These are phyloP conservation scores for Nicotiana noctiflora DNA, from an alignment of 257 asterid genomes.

Conservation along the genomic window DNA sequence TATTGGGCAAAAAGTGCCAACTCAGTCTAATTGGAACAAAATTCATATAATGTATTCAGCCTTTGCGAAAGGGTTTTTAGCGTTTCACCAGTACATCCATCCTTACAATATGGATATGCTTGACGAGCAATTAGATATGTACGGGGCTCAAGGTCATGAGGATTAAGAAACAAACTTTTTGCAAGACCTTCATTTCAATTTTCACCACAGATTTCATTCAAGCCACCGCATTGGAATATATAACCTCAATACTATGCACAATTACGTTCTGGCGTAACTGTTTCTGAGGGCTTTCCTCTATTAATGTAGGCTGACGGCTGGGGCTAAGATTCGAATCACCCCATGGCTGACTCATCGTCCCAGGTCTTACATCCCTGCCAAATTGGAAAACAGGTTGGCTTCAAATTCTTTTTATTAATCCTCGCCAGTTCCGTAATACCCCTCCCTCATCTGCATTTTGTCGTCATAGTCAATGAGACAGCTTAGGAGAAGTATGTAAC, in stretches of 20 bases:
- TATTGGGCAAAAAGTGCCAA: too few species aligned
- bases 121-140: not conserved
- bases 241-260: not conserved
- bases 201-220: not conserved
- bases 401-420: not conserved
- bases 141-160: not conserved
- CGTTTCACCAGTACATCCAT: not conserved
- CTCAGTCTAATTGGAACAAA: too few species aligned
- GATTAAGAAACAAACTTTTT: not conserved
- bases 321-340: not conserved
- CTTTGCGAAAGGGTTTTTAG: not conserved
- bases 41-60: too few species aligned
- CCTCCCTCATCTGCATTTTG: not conserved
- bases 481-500: not conserved
- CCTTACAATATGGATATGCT: not conserved
- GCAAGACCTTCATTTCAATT: not conserved
- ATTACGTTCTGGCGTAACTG: not conserved
- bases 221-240: not conserved
- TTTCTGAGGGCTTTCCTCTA: not conserved
- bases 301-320: not conserved
- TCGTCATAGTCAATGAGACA: not conserved
- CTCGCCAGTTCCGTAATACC: not conserved
- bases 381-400: not conserved
- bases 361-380: not conserved
- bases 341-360: not conserved